Evolutionary conservation across 2,329 filamentous ascomycete genomes (phyloP), one percentile per base, ranked within the genome.

Genomic region (Helicocarpus griseus): DNA sequence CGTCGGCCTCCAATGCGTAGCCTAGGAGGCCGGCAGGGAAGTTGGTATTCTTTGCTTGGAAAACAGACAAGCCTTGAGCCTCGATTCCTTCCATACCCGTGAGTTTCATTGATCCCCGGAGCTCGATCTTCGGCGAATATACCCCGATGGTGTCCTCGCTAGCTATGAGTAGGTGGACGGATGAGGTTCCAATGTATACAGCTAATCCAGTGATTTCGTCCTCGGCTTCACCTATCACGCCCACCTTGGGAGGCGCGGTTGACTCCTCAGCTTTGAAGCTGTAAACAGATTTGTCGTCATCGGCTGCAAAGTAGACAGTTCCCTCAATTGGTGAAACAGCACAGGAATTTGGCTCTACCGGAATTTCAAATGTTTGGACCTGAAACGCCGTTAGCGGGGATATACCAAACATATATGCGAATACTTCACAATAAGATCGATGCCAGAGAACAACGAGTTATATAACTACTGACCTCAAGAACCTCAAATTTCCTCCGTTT

Each of bases 341-440:
- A 48, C 74, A 77, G 0, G 71, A 68, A 2, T 71, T 69, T 2
- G 68, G 64, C 50, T 77, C 73, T 9, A 73, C 65, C 0, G 65
- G 65, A 0, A 69, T 63, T 0, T 64, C 55, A 51, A 76, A 75
- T 2, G 66, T 69, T 68, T 76, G 73, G 9, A 56, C 41, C 52
- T 53, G 28, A 40, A 24, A 41, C 22, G 17, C 8, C 4, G 21
- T 44, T 38, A 45, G 45, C 46, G 13, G 14, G 26, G 14, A 19
- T 14, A 31, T 26, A 21, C n/a, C 24, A 26, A 7, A 43, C 14
- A 17, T 19, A 41, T 41, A 26, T 14, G 24, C 8, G 8, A 14
- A 26, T n/a, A n/a, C n/a, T n/a, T n/a, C n/a, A n/a, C n/a, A n/a
- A n/a, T n/a, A n/a, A n/a, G n/a, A n/a, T n/a, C n/a, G n/a, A n/a